phyloP scores from a whole-genome alignment of 805 yeast genomes.

The Lipomyces spencermartinsiae region DNA sequence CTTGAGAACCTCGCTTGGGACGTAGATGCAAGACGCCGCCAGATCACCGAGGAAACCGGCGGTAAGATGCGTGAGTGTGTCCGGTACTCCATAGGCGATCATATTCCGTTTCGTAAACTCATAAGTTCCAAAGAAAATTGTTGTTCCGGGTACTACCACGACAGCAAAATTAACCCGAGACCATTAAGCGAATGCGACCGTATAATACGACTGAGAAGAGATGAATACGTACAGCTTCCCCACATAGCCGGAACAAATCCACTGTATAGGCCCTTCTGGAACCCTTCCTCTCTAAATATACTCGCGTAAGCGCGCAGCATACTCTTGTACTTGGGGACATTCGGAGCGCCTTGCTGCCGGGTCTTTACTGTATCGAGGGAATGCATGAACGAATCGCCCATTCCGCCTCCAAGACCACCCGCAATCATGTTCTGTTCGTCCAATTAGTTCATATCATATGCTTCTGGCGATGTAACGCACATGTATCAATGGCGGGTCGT shows the following conservation, averaged over 20 bases:
- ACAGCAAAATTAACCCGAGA: neutral
- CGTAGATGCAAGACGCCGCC: constrained; percentile 85
- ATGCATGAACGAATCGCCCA: constrained; percentile 93
- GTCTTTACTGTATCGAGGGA: constrained; percentile 96
- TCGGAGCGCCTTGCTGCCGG: constrained; percentile 92
- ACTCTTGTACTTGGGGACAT: constrained; percentile 66
- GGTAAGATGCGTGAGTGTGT: constrained; percentile 75
- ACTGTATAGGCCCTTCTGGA: constrained; percentile 82
- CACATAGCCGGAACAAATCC: constrained; percentile 92
- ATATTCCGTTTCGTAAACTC: constrained; percentile 77
- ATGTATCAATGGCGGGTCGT: constrained; percentile 21
- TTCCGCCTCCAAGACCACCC: constrained; percentile 93
- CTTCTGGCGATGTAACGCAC: constrained; percentile 1
- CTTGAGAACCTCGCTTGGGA: constrained; percentile 93
- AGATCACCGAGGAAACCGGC: constrained; percentile 96
- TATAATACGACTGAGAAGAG: neutral
- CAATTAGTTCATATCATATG: constrained; percentile 40
- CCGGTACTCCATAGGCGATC: constrained; percentile 71
- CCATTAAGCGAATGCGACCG: neutral
- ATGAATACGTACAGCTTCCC: constrained; percentile 59
- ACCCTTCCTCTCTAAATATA: constrained; percentile 83
- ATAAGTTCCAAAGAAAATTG: constrained; percentile 91
- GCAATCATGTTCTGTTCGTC: constrained; percentile 65
- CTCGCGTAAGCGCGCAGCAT: constrained; percentile 79
- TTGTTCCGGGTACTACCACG: constrained; percentile 78